Base-by-base conservation (phyloP, 495 filamentous ascomycete species). In the Lineolata rhizophorae region DNA sequence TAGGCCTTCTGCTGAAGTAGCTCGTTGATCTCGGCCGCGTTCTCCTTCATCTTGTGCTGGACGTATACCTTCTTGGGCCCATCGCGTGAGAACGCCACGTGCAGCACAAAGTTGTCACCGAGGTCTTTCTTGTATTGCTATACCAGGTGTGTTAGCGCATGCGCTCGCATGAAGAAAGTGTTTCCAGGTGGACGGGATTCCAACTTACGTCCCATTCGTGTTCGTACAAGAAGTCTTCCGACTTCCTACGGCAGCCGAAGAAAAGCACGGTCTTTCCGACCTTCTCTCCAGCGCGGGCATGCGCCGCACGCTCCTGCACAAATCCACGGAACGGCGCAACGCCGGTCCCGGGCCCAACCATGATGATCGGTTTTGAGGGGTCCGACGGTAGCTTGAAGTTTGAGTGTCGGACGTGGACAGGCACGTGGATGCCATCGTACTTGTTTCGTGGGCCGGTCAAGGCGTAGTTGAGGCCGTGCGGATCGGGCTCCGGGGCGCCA, bases 301-400 rank as follows among this genome's bases (percentile, higher is more conserved):
- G 65, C 42, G 74, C 77, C 18, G 73, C 78, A 42, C 87, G 70
- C 58, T 99, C 87, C 47, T 94, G 85, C 9, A 95, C 67, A 50
- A 99, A 99, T 5, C 67, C 87, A 41, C 87, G 65, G 68, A 99
- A 93, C 10, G 87, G 87, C 8, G 87, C 87, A 27, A 95, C 87
- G 61, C 87, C 87, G 36, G 90, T 94, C 45, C 87, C 87, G 13
- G 87, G 87, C 20, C 87, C 87, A 48, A 99, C 66, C 71, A 93
- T 79, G 51, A 99, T 87, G 38, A 99, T 61, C 14, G 87, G 87
- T 54, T 82, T 85, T 13, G 77, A 66, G 4, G 87, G 84, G 43
- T 99, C 87, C 22, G 85, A 93, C 20, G 87, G 87, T 15, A 99
- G 66, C 57, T 94, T 94, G 70, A 99, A 99, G 60, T 99, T 99